A percentile compares a stretch with the other conserved stretches of the same genome.
Conservation (phyloP, 2,329 filamentous ascomycete genomes). For the Colletotrichum kahawae region DNA sequence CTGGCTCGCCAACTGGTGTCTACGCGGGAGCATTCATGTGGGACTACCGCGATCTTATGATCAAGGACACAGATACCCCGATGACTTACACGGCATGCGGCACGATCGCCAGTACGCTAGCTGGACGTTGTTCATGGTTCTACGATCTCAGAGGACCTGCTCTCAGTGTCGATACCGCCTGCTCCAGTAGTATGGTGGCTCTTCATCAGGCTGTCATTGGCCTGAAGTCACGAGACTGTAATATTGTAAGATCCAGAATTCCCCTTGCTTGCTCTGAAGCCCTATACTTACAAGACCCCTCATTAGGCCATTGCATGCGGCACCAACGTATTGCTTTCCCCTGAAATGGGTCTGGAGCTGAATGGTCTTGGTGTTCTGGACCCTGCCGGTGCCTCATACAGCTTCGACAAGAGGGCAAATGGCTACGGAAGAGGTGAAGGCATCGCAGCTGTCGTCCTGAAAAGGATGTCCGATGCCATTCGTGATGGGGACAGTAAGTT, state of each 20-base stretch:
- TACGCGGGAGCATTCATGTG: conserved; percentile 48
- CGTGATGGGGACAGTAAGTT: background rate
- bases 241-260: background rate
- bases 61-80: conserved; percentile 29
- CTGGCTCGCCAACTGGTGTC: conserved; percentile 41
- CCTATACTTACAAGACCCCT: background rate
- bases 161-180: background rate
- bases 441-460: conserved; percentile 37
- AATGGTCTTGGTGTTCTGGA: background rate
- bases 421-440: conserved; percentile 71
- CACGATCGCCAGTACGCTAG: background rate
- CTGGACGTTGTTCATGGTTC: conserved; percentile 37
- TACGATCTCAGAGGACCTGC: conserved; percentile 47
- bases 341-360: background rate
- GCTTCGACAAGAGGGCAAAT: conserved; percentile 45
- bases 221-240: background rate
- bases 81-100: conserved; percentile 33
- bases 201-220: conserved; percentile 26
- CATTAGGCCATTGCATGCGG: background rate
- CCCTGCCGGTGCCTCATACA: background rate
- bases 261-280: background rate
- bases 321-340: background rate
- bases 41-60: conserved; percentile 33
- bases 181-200: background rate
- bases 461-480: background rate